Evolutionary conservation across 768 basidiomycete species (phyloP).

Genomic region (Pisolithus microcarpus): DNA sequence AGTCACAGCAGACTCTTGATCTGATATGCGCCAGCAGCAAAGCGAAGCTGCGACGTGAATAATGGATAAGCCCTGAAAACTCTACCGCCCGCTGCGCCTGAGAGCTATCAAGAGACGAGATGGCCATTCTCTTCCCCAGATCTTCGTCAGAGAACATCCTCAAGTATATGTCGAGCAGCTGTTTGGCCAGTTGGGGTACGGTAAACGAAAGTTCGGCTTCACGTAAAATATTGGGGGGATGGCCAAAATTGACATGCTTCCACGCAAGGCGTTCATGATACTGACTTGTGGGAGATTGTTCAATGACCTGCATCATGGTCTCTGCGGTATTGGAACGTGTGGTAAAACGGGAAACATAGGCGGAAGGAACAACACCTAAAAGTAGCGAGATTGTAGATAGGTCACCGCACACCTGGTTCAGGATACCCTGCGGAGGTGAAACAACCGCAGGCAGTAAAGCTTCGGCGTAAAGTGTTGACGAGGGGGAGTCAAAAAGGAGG

Average conservation of each 20-base stretch:
- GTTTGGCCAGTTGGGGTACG: slow-evolving; percentile 18
- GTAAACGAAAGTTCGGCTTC: slow-evolving; percentile 4
- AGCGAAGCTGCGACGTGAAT: slow-evolving; percentile 43
- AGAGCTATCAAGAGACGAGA: background rate
- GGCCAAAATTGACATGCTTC: slow-evolving; percentile 11
- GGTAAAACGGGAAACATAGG: slow-evolving; percentile 23
- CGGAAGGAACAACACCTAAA: slow-evolving; percentile 19
- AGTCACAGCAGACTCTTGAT: slow-evolving; percentile 30
- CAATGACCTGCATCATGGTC: slow-evolving; percentile 5
- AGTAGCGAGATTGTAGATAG: slow-evolving; percentile 21
- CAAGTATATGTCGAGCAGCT: slow-evolving; percentile 22
- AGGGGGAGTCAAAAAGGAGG: slow-evolving; percentile 17
- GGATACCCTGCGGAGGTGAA: slow-evolving; percentile 7
- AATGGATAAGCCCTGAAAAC: slow-evolving; percentile 30
- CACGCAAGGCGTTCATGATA: slow-evolving; percentile 21
- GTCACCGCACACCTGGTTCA: slow-evolving; percentile 23
- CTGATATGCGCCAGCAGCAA: slow-evolving; percentile 37
- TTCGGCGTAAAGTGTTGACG: slow-evolving; percentile 26
- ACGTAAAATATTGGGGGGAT: background rate
- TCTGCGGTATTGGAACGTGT: slow-evolving; percentile 24
- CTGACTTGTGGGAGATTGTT: background rate
- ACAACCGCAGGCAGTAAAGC: slow-evolving; percentile 11
- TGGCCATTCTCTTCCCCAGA: slow-evolving; percentile 5
- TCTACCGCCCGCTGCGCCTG: background rate
- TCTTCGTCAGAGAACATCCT: slow-evolving; percentile 27